Conservation (phyloP, 2,329 filamentous ascomycete genomes). For the Calonectria pseudoreteaudii region DNA sequence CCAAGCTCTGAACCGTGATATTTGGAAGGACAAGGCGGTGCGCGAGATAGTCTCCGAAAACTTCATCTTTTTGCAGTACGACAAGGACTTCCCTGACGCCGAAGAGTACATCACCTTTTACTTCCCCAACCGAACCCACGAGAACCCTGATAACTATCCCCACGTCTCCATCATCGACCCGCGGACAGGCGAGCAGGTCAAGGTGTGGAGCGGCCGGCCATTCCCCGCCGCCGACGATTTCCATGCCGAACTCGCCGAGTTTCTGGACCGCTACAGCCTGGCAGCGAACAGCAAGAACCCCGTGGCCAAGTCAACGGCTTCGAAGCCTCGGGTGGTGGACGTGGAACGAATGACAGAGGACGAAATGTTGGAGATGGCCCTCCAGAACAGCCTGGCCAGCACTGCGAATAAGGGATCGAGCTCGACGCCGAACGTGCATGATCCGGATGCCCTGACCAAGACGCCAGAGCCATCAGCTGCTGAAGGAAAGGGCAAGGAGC, state of each 20-base stretch:
- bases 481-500: conserved; percentile 69
- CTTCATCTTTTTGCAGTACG: conserved; percentile 96
- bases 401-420: conserved; percentile 49
- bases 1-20: conserved; percentile 91
- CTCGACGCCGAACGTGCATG: conserved; percentile 69
- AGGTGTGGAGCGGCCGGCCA: conserved; percentile 90
- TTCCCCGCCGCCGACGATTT: conserved; percentile 84
- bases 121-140: conserved; percentile 76
- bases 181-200: conserved; percentile 95
- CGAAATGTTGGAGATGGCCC: conserved; percentile 94
- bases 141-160: conserved; percentile 90
- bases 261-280: conserved; percentile 96
- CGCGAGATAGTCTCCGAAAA: conserved; percentile 87
- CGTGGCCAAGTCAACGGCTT: conserved; percentile 75
- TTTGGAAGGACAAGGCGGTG: conserved; percentile 91
- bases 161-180: conserved; percentile 97
- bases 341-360: conserved; percentile 94
- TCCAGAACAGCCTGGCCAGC: conserved; percentile 86
- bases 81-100: conserved; percentile 83
- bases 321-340: conserved; percentile 76
- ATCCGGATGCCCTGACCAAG: conserved; percentile 91
- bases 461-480: conserved; percentile 58
- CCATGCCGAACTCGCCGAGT: conserved; percentile 91
- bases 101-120: conserved; percentile 91
- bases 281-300: conserved; percentile 92